Conservation (phyloP, 805 yeast species). For the Saturnispora diversa region DNA sequence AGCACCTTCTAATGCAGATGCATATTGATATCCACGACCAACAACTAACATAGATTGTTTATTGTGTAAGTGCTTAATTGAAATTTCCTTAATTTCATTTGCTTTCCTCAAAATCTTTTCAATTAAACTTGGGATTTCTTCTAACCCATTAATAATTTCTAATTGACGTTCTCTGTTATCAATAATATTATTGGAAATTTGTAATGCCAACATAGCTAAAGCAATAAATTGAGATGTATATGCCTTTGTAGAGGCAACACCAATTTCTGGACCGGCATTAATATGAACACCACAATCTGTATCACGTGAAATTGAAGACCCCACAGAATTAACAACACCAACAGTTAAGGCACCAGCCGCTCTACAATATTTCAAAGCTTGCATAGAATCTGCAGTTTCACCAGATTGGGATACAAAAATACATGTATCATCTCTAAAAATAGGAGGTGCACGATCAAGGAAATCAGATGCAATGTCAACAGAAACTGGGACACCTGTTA, state of each 20-base stretch:
- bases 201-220: slow-evolving; percentile 90
- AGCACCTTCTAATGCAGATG: slow-evolving; percentile 97
- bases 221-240: slow-evolving; percentile 98
- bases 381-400: slow-evolving; percentile 96
- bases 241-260: slow-evolving; percentile 98
- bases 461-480: slow-evolving; percentile 94
- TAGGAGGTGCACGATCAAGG: slow-evolving; percentile 91
- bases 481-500: slow-evolving; percentile 88
- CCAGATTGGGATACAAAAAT: slow-evolving; percentile 98
- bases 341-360: slow-evolving; percentile 97
- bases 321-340: slow-evolving; percentile 96
- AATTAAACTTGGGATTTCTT: slow-evolving; percentile 79
- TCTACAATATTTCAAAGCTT: slow-evolving; percentile 89
- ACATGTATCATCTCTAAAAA: slow-evolving; percentile 96
- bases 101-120: slow-evolving; percentile 66
- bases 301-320: slow-evolving; percentile 91
- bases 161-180: slow-evolving; percentile 68
- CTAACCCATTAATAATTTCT: slow-evolving; percentile 81
- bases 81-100: slow-evolving; percentile 63
- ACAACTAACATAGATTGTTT: slow-evolving; percentile 83
- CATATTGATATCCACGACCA: slow-evolving; percentile 97
- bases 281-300: slow-evolving; percentile 99
- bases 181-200: slow-evolving; percentile 86
- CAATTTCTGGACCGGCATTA: slow-evolving; percentile 99
- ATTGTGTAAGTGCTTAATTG: slow-evolving; percentile 61